Base-by-base conservation (phyloP, 176 grass and related monocot species). In the Leersia perrieri region DNA sequence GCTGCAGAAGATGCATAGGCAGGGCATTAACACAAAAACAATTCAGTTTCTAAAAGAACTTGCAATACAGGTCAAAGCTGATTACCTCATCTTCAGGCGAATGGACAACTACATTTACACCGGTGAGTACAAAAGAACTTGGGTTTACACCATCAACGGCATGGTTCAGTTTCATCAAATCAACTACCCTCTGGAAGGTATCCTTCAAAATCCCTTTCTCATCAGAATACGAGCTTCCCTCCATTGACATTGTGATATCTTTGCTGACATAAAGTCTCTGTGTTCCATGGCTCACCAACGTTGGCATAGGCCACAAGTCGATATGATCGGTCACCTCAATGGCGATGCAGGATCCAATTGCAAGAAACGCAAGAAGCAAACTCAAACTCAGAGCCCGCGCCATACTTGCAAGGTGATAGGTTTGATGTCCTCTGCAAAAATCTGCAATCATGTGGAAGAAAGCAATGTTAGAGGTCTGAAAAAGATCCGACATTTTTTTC, bases 271-370 rank as follows among this genome's bases (percentile, higher is more conserved):
- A 91, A 47, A 98, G 88, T 29, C 80, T 95, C 41, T 89, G 68
- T 31, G 81, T 74, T 15, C 95, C 95, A 29, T 88, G 81, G 49
- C 40, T 88, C 79, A 64, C 88, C 27, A 79, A 82, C 74, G 81
- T 81, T 3, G 92, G 92, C 95, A 98, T 95, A 11, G 95, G 95
- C 95, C 95, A 98, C 64, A 98, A 3, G 39, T 98, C 85, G 30
- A 95, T 58, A 49, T 78, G 80, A 8, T 91, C 65, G 44, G 82
- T 58, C 22, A 58, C 8, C 53, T 58, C 53, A 58, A 58, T 47
- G 4, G 47, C 86, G 14, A 74, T 42, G 80, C 63, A 90, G 79
- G 77, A 84, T 60, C 84, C 89, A 10, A 77, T 83, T 3, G 75
- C 40, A 36, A 91, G 65, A 71, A 83, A 61, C 18, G 74, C 75